A percentile compares a stretch with the other conserved stretches of the same genome.
Conservation (phyloP, 441 rosid genomes). For the Gossypium davidsonii region DNA sequence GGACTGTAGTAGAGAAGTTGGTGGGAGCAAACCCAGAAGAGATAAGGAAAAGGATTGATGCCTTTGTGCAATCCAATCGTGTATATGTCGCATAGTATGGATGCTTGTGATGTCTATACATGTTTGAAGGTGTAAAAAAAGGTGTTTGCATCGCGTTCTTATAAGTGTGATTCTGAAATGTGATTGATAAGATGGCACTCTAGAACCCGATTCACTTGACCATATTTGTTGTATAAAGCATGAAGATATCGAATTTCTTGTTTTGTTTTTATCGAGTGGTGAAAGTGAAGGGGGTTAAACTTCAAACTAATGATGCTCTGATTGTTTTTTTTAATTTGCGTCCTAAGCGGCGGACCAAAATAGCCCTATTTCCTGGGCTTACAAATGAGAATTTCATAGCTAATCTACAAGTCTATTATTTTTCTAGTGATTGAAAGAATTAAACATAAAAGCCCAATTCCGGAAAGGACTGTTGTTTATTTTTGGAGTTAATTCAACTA, state of each 20-base stretch:
- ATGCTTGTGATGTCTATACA: background rate
- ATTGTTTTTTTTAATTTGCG: background rate
- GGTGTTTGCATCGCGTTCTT: background rate
- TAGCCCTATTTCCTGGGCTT: background rate
- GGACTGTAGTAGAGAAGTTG: constrained; percentile 51
- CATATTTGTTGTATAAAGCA: background rate
- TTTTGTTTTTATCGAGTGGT: background rate
- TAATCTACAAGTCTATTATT: background rate
- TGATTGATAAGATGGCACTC: background rate
- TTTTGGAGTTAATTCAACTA: background rate
- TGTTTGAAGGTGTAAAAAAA: background rate
- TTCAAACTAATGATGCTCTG: background rate
- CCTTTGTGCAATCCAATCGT: constrained; percentile 49
- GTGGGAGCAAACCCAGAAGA: constrained; percentile 90
- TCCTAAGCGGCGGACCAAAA: background rate
- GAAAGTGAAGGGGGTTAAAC: background rate
- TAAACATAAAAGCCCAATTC: background rate
- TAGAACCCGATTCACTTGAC: background rate
- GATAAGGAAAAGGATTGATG: constrained; percentile 65
- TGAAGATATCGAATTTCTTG: background rate
- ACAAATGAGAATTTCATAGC: background rate
- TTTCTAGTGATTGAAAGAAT: background rate
- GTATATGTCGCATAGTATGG: constrained; percentile 22
- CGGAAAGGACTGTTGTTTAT: background rate
- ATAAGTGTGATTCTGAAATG: background rate